Evolutionary conservation across 768 basidiomycete genomes (phyloP), one percentile per base, ranked within the genome.

Genomic region (Mycena pura): DNA sequence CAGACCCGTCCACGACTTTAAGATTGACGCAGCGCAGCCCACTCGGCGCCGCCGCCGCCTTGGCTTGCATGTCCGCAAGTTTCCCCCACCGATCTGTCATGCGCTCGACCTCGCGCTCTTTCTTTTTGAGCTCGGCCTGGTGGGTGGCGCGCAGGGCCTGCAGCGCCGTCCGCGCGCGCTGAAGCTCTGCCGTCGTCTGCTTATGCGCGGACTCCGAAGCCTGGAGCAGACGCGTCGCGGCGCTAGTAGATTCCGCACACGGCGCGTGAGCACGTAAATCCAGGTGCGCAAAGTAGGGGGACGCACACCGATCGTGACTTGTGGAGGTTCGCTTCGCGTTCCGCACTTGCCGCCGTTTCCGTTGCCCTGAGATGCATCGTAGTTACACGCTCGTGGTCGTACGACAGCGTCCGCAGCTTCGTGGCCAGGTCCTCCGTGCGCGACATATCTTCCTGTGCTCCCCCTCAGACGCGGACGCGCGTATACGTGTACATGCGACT

Each of bases 91-190:
- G 86, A 47, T 94, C 92, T 25, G 84, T 65, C 70, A 90, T 86
- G 17, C 86, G 82, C 67, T 94, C 92, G 17, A 88, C 74, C 38
- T 95, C 92, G 65, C 88, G 89, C 66, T 95, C 93, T 68, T 84
- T 85, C 79, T 90, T 91, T 81, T 89, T 93, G 31, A 92, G 71
- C 70, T 95, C 93, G 32, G 81, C 79, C 57, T 85, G 81, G 62
- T 92, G 85, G 0, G 88, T 84, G 38, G 86, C 80, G 24, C 93
- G 86, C 13, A 92, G 77, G 10, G 84, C 84, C 63, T 92, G 91
- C 11, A 95, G 69, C 0, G 86, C 73, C 1, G 85, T 83, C 43
- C 88, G 84, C n/a, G 87, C 86, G 24, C 90, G 87, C 67, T 90
- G 88, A 3, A 93, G 82, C 62, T 93, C 91, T 1, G 78, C 74